Evolutionary conservation across 768 basidiomycete species (phyloP), one percentile per base, ranked within the genome.

Genomic region (Ramaria rubella): DNA sequence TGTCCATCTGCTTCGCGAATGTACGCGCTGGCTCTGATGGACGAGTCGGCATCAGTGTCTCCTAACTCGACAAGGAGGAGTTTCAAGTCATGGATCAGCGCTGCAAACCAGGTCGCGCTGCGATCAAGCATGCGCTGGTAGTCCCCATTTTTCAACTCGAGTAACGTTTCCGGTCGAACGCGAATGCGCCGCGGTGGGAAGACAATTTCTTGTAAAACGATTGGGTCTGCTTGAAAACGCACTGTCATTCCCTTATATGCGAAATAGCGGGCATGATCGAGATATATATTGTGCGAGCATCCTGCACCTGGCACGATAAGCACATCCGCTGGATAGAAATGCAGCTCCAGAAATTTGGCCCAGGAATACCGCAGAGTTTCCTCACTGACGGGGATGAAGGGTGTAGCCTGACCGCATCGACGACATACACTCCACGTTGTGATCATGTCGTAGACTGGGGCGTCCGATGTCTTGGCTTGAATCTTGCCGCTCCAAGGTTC

Each of bases 301-400:
- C 86, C 86, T 30, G 92, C 90, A 8, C 89, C 91, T 63, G 84
- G 86, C n/a, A 91, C 83, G 48, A 91, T 75, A 63, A 83, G 79
- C 64, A 94, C 84, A 60, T 90, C 83, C 31, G 91, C 82, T 29
- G 93, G 94, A 70, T 98, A 96, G 70, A 97, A 97, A 66, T 93
- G 89, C 26, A 95, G 81, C 67, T 99, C 95, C 27, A 99, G 79
- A 69, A 95, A 98, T 64, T 96, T 94, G 33, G 88, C 91, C 67
- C 97, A 95, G 4, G 94, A 97, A 67, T 95, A 93, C 55, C 86
- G 76, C 64, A 91, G 88, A 78, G 94, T 93, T 68, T 95, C 93
- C 63, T 90, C 86, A 1, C 91, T 91, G 36, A 92, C 83, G 5
- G 85, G 86, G 61, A 94, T 88, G 70, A 94, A 90, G 2, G 91